Conservation (phyloP, 2,329 filamentous ascomycete species). For the Cladophialophora exuberans region DNA sequence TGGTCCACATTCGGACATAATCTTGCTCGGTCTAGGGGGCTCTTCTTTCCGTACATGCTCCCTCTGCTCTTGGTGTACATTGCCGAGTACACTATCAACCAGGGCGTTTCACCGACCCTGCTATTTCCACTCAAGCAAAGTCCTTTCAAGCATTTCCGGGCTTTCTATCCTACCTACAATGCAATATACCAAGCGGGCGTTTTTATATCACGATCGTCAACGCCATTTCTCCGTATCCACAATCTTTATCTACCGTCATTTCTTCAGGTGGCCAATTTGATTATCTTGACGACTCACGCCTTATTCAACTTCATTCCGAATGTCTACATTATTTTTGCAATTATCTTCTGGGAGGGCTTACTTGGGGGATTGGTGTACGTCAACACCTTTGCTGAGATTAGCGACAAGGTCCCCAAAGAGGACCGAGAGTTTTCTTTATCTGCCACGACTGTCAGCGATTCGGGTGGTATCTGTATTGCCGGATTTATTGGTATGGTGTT, state of each 20-base stretch:
- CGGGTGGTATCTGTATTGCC: slow-evolving; percentile 84
- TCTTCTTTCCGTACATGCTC: slow-evolving; percentile 84
- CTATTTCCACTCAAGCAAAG: slow-evolving; percentile 78
- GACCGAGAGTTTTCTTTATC: slow-evolving; percentile 91
- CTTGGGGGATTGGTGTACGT: slow-evolving; percentile 92
- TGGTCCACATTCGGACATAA: slow-evolving; percentile 52
- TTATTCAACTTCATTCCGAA: slow-evolving; percentile 79
- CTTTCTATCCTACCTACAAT: slow-evolving; percentile 93
- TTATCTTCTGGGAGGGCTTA: slow-evolving; percentile 93
- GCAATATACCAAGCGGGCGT: slow-evolving; percentile 95
- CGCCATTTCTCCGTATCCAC: slow-evolving; percentile 81
- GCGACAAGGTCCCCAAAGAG: slow-evolving; percentile 73
- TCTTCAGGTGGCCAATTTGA: slow-evolving; percentile 79
- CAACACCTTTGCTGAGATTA: slow-evolving; percentile 93
- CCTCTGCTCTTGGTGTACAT: slow-evolving; percentile 91
- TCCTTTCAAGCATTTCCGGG: slow-evolving; percentile 79
- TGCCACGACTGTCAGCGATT: slow-evolving; percentile 90
- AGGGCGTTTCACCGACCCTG: slow-evolving; percentile 86
- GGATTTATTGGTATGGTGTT: slow-evolving; percentile 81
- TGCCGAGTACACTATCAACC: slow-evolving; percentile 96
- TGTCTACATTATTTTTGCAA: slow-evolving; percentile 80
- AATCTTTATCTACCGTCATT: slow-evolving; percentile 79
- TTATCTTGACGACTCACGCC: slow-evolving; percentile 73
- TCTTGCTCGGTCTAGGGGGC: slow-evolving; percentile 66
- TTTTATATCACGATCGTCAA: slow-evolving; percentile 90